Evolutionary conservation across 305 asterid genomes (phyloP).

Genomic region (Fraxinus velutina): DNA sequence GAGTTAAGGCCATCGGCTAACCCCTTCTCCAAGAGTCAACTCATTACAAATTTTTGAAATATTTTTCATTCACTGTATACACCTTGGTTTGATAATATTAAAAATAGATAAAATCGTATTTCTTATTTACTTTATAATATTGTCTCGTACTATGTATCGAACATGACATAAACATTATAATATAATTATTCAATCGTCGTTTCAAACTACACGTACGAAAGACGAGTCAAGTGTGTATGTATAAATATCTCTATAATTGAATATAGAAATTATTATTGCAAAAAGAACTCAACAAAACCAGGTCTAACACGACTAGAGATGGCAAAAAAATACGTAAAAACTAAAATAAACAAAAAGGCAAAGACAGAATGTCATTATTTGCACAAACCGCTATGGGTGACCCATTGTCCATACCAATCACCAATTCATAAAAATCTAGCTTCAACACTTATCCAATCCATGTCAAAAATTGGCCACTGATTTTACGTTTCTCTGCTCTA

Average conservation of each 20-base stretch:
- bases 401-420: background rate
- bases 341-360: background rate
- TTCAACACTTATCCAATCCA: constrained; percentile 21
- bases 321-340: background rate
- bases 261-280: background rate
- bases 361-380: background rate
- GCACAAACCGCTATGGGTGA: background rate
- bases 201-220: background rate
- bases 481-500: constrained; percentile 6
- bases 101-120: no score
- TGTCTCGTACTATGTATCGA: no score
- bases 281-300: background rate
- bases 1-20: background rate
- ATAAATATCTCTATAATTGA: no score
- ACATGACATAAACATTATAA: background rate
- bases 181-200: background rate
- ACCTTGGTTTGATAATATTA: background rate
- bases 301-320: background rate
- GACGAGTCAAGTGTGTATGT: background rate
- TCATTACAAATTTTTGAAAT: background rate
- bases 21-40: constrained; percentile 24
- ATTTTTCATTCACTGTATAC: background rate
- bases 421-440: constrained; percentile 12
- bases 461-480: constrained; percentile 33
- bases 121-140: background rate